Percentiles rank a stretch among this genome's conserved stretches.
Evolutionary conservation across 2,329 filamentous ascomycete species (phyloP).

Genomic region (Aspergillus neoniger): DNA sequence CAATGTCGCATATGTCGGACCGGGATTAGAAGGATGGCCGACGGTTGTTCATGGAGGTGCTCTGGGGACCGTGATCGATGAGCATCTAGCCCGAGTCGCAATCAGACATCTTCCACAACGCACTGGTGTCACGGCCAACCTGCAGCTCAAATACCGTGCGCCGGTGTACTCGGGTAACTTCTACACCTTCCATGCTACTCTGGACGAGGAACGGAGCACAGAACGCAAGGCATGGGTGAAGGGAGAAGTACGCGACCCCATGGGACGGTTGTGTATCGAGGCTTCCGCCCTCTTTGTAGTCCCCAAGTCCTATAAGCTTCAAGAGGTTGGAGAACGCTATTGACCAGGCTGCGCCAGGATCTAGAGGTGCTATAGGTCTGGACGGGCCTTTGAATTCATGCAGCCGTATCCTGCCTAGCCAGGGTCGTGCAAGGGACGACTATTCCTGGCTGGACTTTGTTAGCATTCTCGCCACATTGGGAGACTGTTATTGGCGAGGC

Average conservation of each 20-base stretch:
- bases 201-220: slow-evolving; percentile 43
- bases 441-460: background rate
- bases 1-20: slow-evolving; percentile 68
- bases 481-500: background rate
- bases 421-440: background rate
- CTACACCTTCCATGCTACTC: slow-evolving; percentile 59
- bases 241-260: slow-evolving; percentile 38
- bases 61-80: slow-evolving; percentile 68
- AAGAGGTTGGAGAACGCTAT: slow-evolving; percentile 43
- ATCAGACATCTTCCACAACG: slow-evolving; percentile 50
- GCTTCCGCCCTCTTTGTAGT: slow-evolving; percentile 62
- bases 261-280: slow-evolving; percentile 61
- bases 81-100: slow-evolving; percentile 67
- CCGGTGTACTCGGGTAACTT: slow-evolving; percentile 63
- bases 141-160: slow-evolving; percentile 64
- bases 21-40: slow-evolving; percentile 69
- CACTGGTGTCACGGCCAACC: slow-evolving; percentile 58
- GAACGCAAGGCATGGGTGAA: slow-evolving; percentile 42
- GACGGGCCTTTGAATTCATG: background rate
- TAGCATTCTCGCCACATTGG: background rate
- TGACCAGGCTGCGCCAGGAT: slow-evolving; percentile 17
- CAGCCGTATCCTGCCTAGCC: background rate
- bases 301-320: slow-evolving; percentile 52
- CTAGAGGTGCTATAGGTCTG: background rate
- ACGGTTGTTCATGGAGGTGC: slow-evolving; percentile 70